Conservation (phyloP, 2,329 filamentous ascomycete genomes). For the Tolypocladium paradoxum region DNA sequence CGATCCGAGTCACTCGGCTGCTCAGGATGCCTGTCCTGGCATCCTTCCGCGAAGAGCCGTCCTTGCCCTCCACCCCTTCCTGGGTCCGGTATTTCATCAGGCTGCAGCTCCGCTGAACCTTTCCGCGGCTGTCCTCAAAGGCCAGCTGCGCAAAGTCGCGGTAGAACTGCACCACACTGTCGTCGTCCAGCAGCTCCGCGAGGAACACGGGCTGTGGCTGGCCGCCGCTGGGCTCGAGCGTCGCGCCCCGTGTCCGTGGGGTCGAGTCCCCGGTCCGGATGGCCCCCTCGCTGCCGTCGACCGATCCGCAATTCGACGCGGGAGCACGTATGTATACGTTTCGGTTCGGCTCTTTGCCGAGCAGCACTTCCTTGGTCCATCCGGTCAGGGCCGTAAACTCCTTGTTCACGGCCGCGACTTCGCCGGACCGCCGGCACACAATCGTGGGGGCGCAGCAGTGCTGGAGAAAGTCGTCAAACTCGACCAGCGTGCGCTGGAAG, state of each 20-base stretch:
- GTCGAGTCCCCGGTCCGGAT: constrained; percentile 32
- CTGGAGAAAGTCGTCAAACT: constrained; percentile 87
- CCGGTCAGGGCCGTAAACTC: constrained; percentile 94
- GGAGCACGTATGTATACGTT: constrained; percentile 64
- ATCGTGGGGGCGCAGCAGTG: constrained; percentile 84
- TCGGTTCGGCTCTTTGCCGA: constrained; percentile 77
- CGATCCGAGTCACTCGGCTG: constrained; percentile 50
- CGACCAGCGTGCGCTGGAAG: constrained; percentile 83
- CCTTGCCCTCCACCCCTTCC: constrained; percentile 37
- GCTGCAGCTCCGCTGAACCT: constrained; percentile 72
- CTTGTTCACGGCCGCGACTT: constrained; percentile 91
- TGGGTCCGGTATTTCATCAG: constrained; percentile 83
- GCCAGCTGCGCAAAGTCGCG: constrained; percentile 89
- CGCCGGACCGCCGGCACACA: constrained; percentile 82
- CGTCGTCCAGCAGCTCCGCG: constrained; percentile 85
- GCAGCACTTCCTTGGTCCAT: constrained; percentile 81
- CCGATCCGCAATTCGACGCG: constrained; percentile 8
- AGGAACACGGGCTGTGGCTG: constrained; percentile 74
- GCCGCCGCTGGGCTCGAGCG: constrained; percentile 31
- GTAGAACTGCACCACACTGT: constrained; percentile 88
- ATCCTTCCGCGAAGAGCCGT: constrained; percentile 35
- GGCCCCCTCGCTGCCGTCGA: constrained; percentile 23
- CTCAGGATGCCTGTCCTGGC: constrained; percentile 37
- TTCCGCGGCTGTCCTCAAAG: constrained; percentile 81
- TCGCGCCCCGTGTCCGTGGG: constrained; percentile 37